Evolutionary conservation across 2,329 filamentous ascomycete species (phyloP), one percentile per base, ranked within the genome.

Genomic region (Pseudogymnoascus sp.): DNA sequence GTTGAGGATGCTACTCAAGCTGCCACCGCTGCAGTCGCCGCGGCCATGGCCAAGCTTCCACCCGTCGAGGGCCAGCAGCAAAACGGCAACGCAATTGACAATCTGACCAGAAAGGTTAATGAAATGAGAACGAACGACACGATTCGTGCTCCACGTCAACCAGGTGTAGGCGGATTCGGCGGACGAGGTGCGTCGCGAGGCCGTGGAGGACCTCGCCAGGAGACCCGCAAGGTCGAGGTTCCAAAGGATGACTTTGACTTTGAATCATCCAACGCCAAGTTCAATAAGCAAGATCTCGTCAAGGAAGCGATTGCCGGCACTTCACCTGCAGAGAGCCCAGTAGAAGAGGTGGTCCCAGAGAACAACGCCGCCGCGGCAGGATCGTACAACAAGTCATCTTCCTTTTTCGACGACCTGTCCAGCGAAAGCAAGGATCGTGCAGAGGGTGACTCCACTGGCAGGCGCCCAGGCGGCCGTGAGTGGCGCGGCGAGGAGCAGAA

Each of bases 361-460:
- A 71, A 77, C 0, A 71, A 74, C 78, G 72, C 75, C 78, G 72
- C 75, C 76, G 5, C 74, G 10, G 78, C 77, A 5, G 75, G 77
- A 34, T 81, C 83, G 0, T 99, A 99, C 76, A 92, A 96, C 77
- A 96, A 91, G 74, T 81, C 85, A 4, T 84, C 77, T 3, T 96
- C 90, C 1, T 99, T 99, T 79, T 99, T 99, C 70, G 94, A 99
- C 75, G 96, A 99, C 73, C 96, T 99, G 65, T 95, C 90, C 0
- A 95, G 90, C 65, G 94, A 99, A 71, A 82, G 89, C 63, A 95
- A 89, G 73, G 94, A 99, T 65, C 84, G 94, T 41, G 85, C 89
- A 58, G 89, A 92, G 63, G 85, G 85, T 37, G 79, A 73, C 30
- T 80, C 82, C 9, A 81, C 78, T 39, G 81, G 80, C 3, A 81